Evolutionary conservation across 148 eudicot genomes (phyloP), one percentile per base, ranked within the genome.

Genomic region (Limonium bicolor): DNA sequence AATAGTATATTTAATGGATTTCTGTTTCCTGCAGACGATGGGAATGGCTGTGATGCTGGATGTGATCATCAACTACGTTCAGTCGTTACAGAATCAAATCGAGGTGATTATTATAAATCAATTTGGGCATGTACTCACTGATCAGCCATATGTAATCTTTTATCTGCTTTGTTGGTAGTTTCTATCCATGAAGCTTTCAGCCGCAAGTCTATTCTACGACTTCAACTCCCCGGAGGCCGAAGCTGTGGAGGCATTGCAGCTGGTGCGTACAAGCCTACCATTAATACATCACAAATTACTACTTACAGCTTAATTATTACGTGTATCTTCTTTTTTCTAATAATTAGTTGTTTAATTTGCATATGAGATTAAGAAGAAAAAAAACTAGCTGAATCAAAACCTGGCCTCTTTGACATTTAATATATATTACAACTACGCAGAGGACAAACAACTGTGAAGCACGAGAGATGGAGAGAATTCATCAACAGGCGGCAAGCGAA

Each of bases 11-110:
- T 35, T 12, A 21, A 29, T 0, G 12, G 12, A 29, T 29, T 29
- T 29, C 7, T 29, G 7, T 3, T 24, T 18, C 23, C 29, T 63
- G 63, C 60, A 85, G 95, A 72, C 95, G 16, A 80, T 85, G 92
- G 95, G 86, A 51, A 80, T 85, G 95, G 90, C 95, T 7, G 90
- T 74, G 19, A 77, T 80, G 95, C 52, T 85, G 53, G 95, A 85
- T 67, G 95, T 85, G 31, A 85, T 80, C 13, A 85, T 74, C 40
- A 85, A 67, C 35, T 85, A 85, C 36, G 75, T 85, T 46, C 63
- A 69, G 32, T 77, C 90, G 6, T 53, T 85, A 48, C 95, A 85
- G 56, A 80, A 77, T 50, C 95, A 85, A 64, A 85, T 85, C 35
- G 95, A 85, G 80, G 95, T 82, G 36, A n/a, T n/a, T n/a, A n/a